phyloP scores from a whole-genome alignment of 2,329 filamentous ascomycete species.

The Phyllosticta citrichinensis region DNA sequence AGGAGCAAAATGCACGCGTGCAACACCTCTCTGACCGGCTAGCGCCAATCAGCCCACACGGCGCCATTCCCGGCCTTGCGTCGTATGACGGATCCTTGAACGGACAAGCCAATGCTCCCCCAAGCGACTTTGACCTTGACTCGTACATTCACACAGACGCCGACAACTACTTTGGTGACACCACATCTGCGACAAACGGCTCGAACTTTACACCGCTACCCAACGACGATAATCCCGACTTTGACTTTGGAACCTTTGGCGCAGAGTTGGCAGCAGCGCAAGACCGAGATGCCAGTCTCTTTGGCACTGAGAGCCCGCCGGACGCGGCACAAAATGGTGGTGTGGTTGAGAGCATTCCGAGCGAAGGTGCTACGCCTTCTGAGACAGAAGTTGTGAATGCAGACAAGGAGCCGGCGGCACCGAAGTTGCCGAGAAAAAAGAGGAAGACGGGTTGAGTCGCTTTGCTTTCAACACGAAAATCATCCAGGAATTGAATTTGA shows the following conservation, averaged over 20 bases:
- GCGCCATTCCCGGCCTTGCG: conserved; percentile 43
- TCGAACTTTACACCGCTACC: conserved; percentile 19
- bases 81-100: background rate
- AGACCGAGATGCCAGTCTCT: background rate
- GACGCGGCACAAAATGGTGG: conserved; percentile 9
- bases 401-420: background rate
- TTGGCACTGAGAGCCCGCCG: background rate
- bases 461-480: background rate
- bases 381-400: background rate
- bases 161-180: conserved; percentile 41
- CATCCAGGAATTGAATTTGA: background rate
- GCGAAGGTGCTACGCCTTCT: conserved; percentile 19
- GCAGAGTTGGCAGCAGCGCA: conserved; percentile 11
- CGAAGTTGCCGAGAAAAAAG: conserved; percentile 7
- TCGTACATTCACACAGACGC: conserved; percentile 38
- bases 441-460: conserved; percentile 4
- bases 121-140: conserved; percentile 31
- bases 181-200: conserved; percentile 10
- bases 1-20: conserved; percentile 67
- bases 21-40: conserved; percentile 64
- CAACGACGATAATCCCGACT: conserved; percentile 12
- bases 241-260: conserved; percentile 11
- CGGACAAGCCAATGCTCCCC: conserved; percentile 4
- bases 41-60: conserved; percentile 70
- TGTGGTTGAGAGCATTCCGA: conserved; percentile 25